Evolutionary conservation across 2,329 filamentous ascomycete genomes (phyloP), one percentile per base, ranked within the genome.

Genomic region (Xylariaceae sp.): DNA sequence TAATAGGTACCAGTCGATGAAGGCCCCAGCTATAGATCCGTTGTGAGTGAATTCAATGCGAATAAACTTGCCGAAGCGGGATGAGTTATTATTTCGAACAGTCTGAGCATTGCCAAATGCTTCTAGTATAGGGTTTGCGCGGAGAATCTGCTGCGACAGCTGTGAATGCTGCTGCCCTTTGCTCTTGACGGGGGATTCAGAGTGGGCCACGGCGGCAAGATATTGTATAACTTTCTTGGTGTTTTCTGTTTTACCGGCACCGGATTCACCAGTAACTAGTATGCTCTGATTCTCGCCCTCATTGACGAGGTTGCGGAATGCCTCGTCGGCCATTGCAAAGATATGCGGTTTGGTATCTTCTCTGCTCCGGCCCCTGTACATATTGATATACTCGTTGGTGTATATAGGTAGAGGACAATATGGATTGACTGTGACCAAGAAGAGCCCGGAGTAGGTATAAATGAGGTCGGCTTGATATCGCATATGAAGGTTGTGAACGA

Each of bases 191-290:
- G 86, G 80, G 0, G 86, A 85, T 55, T 97, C 92, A 0, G 89
- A 84, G 40, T 89, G 88, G 9, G 94, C 94, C 43, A 99, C 94
- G 1, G 94, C 91, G 13, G 94, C 94, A 41, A 99, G 83, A 67
- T 99, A 99, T 66, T 99, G 95, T 51, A 99, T 99, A 63, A 99
- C 94, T 71, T 99, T 99, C 69, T 99, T 99, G 15, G 94, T 99
- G 69, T 99, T 99, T 70, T 99, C 94, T 0, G 94, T 99, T 75
- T 99, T 99, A 63, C 94, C 94, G 32, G 94, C 94, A 68, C 94
- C 94, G 16, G 94, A 99, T 74, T 99, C 94, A 72, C 94, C 94
- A 2, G 94, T 99, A 19, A 99, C 95, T 49, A 99, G 78, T 64
- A 99, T 99, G 66, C 92, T 97, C 73, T 99, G 94, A 64, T 99